These are phyloP conservation scores for Neoscytalidium dimidiatum DNA, from an alignment of 2,329 filamentous ascomycete genomes.

Conservation along the genomic window DNA sequence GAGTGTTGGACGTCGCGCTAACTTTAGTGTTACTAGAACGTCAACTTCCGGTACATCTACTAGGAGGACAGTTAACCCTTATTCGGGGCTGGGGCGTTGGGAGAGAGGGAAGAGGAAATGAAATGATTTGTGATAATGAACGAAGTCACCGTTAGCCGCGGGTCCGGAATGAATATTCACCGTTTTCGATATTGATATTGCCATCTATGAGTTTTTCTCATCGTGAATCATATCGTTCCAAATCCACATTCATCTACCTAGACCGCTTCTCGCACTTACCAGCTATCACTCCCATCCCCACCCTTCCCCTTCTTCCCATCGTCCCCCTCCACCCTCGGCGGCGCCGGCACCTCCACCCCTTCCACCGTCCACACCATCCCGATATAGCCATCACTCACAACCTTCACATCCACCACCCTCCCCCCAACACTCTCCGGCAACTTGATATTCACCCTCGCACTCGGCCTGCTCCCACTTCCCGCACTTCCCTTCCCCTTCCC, in stretches of 20 bases:
- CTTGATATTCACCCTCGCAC: constrained; percentile 56
- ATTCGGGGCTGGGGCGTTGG: not conserved
- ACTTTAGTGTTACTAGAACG: constrained; percentile 40
- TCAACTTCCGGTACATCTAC: constrained; percentile 61
- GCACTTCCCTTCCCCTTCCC: constrained; percentile 27
- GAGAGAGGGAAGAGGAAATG: not conserved
- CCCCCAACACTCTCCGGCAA: constrained; percentile 57
- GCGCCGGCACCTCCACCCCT: constrained; percentile 53
- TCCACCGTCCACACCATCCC: constrained; percentile 67
- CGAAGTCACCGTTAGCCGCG: not conserved
- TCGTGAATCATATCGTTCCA: not conserved
- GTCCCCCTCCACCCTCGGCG: constrained; percentile 29
- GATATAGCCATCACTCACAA: constrained; percentile 86
- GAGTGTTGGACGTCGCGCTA: not conserved
- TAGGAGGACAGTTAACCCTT: constrained; percentile 27
- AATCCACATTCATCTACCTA: no score
- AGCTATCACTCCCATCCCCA: not conserved
- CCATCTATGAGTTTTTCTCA: not conserved
- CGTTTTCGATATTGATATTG: not conserved
- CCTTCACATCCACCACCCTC: constrained; percentile 69
- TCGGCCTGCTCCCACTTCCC: constrained; percentile 46
- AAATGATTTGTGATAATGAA: not conserved
- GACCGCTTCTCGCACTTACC: not conserved
- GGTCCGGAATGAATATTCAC: not conserved
- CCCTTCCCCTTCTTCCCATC: constrained; percentile 23